A percentile compares a stretch with the other conserved stretches of the same genome.
These are phyloP conservation scores for Alternaria rosae DNA, from an alignment of 2,329 filamentous ascomycete genomes.

Conservation along the genomic window DNA sequence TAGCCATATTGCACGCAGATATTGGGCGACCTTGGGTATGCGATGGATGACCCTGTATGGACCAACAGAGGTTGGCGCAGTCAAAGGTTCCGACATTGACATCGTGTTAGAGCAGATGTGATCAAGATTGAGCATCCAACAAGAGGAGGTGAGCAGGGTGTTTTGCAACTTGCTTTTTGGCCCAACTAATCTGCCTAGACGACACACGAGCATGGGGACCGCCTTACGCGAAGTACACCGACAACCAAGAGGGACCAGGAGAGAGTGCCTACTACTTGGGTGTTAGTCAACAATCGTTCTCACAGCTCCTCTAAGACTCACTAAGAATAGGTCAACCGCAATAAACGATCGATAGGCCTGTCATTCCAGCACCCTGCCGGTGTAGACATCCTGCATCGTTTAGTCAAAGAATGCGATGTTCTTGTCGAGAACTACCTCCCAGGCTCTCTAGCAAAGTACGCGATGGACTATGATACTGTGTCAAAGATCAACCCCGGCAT, in stretches of 20 bases:
- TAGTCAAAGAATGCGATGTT: conserved; percentile 86
- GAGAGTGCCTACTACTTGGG: conserved; percentile 95
- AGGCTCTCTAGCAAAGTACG: conserved; percentile 86
- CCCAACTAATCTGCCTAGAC: conserved; percentile 61
- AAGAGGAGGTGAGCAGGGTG: conserved; percentile 34
- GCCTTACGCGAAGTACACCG: conserved; percentile 82
- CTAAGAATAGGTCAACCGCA: conserved; percentile 79
- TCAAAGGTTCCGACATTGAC: conserved; percentile 22
- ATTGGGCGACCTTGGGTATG: conserved; percentile 91
- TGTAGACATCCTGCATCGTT: conserved; percentile 83
- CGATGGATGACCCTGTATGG: conserved; percentile 35
- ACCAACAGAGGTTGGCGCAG: conserved; percentile 44
- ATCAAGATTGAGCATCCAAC: conserved; percentile 96
- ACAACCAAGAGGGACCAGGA: conserved; percentile 71
- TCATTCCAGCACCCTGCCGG: conserved; percentile 88
- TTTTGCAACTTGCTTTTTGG: not conserved
- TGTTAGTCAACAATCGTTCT: conserved; percentile 58
- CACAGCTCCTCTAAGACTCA: not conserved
- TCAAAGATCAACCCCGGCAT: conserved; percentile 81
- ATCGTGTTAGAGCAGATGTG: conserved; percentile 76
- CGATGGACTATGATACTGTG: conserved; percentile 85
- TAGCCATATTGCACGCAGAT: conserved; percentile 98
- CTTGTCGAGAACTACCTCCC: conserved; percentile 97
- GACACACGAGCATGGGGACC: conserved; percentile 97
- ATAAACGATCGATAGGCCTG: conserved; percentile 92